Conservation (phyloP, 1,284 basidiomycete genomes). For the Ceratobasidium papillatum region DNA sequence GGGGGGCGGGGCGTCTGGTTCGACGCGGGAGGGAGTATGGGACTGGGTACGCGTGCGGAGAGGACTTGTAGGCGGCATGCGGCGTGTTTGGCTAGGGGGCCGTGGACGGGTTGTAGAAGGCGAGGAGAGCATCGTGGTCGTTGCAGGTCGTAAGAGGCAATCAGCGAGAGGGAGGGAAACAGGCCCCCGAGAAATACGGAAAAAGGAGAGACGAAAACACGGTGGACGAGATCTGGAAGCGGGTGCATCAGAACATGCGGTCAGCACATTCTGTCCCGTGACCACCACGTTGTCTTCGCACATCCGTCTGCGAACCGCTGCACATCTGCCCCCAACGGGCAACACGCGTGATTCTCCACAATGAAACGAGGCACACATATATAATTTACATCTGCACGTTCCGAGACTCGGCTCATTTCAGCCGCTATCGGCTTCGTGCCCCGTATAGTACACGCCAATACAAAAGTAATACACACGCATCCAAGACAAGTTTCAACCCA, state of each 20-base stretch:
- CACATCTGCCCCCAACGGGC: neutral
- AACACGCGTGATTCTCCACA: too few relatives aligned
- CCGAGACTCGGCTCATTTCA: too few relatives aligned
- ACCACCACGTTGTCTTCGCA: neutral
- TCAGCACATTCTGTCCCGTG: neutral
- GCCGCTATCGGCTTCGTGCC: too few relatives aligned
- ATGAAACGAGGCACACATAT: too few relatives aligned
- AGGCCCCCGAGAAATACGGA: neutral
- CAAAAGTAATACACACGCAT: too few relatives aligned
- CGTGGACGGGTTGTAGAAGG: slow-evolving; percentile 1
- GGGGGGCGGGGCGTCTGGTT: slow-evolving; percentile 14
- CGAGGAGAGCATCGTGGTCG: slow-evolving; percentile 31
- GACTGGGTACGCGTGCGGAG: slow-evolving; percentile 17
- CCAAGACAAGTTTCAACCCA: too few relatives aligned
- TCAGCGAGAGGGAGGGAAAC: neutral
- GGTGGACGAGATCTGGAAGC: neutral
- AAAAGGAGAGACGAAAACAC: slow-evolving; percentile 17
- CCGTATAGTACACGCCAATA: too few relatives aligned
- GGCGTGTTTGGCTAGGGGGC: slow-evolving; percentile 14
- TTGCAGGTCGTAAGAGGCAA: neutral
- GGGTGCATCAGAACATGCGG: neutral
- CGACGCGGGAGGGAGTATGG: slow-evolving; percentile 8
- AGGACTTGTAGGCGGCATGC: neutral
- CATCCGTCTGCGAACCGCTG: neutral
- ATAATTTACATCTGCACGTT: too few relatives aligned